Evolutionary conservation across 768 basidiomycete species (phyloP).

Genomic region (Aureoboletus auriporus): DNA sequence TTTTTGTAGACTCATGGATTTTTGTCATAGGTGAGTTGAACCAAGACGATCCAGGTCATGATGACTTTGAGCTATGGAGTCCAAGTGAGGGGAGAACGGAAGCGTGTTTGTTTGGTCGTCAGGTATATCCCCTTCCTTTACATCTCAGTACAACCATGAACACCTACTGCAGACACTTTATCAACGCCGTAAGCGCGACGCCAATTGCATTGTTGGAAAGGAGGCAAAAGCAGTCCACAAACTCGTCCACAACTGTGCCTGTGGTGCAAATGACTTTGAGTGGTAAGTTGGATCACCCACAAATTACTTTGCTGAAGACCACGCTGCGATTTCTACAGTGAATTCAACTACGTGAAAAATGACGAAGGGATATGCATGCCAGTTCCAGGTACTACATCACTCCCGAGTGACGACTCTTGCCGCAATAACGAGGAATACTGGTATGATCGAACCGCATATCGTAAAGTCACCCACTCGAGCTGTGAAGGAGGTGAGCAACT

Average conservation of each 20-base stretch:
- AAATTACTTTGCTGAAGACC: neutral
- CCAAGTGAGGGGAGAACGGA: constrained; percentile 88
- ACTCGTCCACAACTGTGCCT: constrained; percentile 69
- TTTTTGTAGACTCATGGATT: neutral
- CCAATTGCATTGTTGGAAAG: constrained; percentile 82
- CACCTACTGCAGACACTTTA: constrained; percentile 65
- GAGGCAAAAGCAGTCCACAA: constrained; percentile 48
- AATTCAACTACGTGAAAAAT: constrained; percentile 86
- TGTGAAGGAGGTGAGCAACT: constrained; percentile 80
- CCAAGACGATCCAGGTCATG: constrained; percentile 66
- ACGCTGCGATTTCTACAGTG: constrained; percentile 42
- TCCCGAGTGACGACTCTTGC: constrained; percentile 62
- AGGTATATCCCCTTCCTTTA: constrained; percentile 43
- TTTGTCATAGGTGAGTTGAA: constrained; percentile 57
- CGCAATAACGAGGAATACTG: constrained; percentile 66
- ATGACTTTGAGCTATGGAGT: constrained; percentile 98
- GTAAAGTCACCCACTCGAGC: constrained; percentile 83
- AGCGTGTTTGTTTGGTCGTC: constrained; percentile 86
- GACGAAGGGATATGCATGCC: constrained; percentile 71
- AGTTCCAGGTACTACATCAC: constrained; percentile 61
- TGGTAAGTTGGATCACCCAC: constrained; percentile 55
- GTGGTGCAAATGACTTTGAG: constrained; percentile 80
- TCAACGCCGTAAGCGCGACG: constrained; percentile 77
- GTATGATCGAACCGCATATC: constrained; percentile 92
- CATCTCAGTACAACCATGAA: neutral